Evolutionary conservation across 345 rosid genomes (phyloP).

Genomic region (Mercurialis annua): DNA sequence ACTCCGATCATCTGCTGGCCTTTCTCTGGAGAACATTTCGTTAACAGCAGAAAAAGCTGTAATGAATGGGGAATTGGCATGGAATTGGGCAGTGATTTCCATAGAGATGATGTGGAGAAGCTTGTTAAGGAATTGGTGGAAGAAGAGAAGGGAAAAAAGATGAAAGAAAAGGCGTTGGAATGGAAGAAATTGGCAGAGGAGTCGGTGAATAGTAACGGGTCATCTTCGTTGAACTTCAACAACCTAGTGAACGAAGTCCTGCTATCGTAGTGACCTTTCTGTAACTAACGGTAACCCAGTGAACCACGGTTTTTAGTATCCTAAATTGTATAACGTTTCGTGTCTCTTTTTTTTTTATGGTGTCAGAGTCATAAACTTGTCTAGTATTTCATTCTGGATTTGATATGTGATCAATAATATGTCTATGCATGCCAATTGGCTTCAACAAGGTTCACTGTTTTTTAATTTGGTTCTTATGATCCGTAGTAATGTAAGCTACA

Average conservation of each 20-base stretch:
- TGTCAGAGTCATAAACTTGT: too few species aligned
- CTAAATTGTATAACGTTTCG: too few species aligned
- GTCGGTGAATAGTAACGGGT: neutral
- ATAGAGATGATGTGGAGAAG: slow-evolving; percentile 12
- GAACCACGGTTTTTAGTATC: too few species aligned
- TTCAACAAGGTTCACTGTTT: too few species aligned
- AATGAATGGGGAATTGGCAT: slow-evolving; percentile 8
- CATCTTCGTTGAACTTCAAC: slow-evolving; percentile 12
- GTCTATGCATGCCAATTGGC: too few species aligned
- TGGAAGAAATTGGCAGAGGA: slow-evolving; percentile 12
- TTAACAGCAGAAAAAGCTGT: slow-evolving; percentile 9
- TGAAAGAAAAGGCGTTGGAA: neutral
- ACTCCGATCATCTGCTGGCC: slow-evolving; percentile 5
- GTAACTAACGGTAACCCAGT: too few species aligned
- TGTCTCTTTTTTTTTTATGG: too few species aligned
- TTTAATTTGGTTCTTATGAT: too few species aligned
- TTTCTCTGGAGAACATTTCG: too few species aligned
- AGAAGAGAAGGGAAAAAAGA: neutral
- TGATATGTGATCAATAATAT: too few species aligned
- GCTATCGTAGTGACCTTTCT: slow-evolving; percentile 1
- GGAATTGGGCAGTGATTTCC: neutral
- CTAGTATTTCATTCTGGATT: too few species aligned
- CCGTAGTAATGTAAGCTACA: too few species aligned
- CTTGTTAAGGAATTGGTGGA: slow-evolving; percentile 3
- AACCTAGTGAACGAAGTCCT: slow-evolving; percentile 9